Base-by-base conservation (phyloP, 2,329 filamentous ascomycete genomes). In the Epichloe typhina region DNA sequence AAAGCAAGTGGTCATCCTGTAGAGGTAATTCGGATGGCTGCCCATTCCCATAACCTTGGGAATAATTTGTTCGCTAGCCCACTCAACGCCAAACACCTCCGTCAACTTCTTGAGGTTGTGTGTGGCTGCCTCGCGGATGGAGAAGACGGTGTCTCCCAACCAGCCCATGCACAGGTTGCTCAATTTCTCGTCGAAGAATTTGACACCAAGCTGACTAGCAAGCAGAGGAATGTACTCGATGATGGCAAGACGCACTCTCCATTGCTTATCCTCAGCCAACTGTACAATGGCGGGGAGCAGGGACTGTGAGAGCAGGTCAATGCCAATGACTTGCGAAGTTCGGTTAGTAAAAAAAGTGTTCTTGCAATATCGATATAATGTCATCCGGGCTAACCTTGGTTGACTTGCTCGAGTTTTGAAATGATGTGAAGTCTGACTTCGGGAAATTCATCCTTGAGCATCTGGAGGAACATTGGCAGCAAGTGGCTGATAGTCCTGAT, bases 1-100 rank as follows among this genome's bases (percentile, higher is more conserved):
- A 68, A 98, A 98, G 73, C 91, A 97, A n/a, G 93, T 98, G 9
- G 93, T 98, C 93, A 98, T 98, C 66, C 93, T 82, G 78, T 98
- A 98, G 49, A 98, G 84, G 68, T 98, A 98, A 73, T 98, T 98
- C 54, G 91, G 88, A 67, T 98, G 93, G 64, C 88, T 87, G 53
- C 93, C 93, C 93, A 98, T 97, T 38, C 86, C 87, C 79, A 95
- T 93, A 57, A 98, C 93, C 75, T 97, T 97, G 54, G 93, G 93
- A 60, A 98, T 95, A 63, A 98, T 98, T 45, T 90, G 89, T 66
- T 90, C 87, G 67, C 85, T 94, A 42, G 93, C 91, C 93, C 93
- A 98, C 56, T 95, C 89, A 15, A 97, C 90, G 46, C 93, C 93
- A 65, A 98, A 98, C 0, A 98, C 93, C 69, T 98, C 93, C 7